Percentiles rank a stretch among this genome's conserved stretches.
phyloP scores from a whole-genome alignment of 2,329 filamentous ascomycete genomes.

The Aotearoamyces nothofagi region DNA sequence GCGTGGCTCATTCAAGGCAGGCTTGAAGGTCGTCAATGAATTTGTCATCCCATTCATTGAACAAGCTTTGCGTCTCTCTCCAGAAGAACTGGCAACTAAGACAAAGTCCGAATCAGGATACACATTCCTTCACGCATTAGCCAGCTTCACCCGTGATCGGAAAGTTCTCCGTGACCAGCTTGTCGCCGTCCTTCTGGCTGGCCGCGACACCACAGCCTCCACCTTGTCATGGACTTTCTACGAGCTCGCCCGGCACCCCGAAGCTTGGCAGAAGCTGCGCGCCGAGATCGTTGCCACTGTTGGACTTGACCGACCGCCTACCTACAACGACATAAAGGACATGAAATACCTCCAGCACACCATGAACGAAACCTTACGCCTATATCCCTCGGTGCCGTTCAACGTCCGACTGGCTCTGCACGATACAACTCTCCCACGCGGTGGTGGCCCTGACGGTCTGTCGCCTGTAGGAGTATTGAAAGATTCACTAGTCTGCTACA shows the following conservation, averaged over 20 bases:
- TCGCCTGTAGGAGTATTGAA: slow-evolving; percentile 51
- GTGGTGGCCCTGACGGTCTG: slow-evolving; percentile 47
- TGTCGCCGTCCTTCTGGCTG: slow-evolving; percentile 68
- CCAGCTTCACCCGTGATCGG: slow-evolving; percentile 59
- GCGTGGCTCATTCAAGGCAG: slow-evolving; percentile 42
- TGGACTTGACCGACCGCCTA: slow-evolving; percentile 45
- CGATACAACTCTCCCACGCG: slow-evolving; percentile 61
- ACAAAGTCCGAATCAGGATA: slow-evolving; percentile 57
- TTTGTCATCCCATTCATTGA: slow-evolving; percentile 73
- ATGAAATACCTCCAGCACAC: slow-evolving; percentile 71
- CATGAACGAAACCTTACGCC: slow-evolving; percentile 62
- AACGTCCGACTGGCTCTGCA: slow-evolving; percentile 59
- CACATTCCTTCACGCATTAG: slow-evolving; percentile 78
- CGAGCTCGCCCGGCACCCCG: slow-evolving; percentile 60
- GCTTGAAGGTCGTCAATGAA: slow-evolving; percentile 53
- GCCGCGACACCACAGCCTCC: slow-evolving; percentile 73
- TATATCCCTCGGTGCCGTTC: slow-evolving; percentile 68
- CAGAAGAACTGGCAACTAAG: slow-evolving; percentile 58
- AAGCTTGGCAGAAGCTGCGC: slow-evolving; percentile 52
- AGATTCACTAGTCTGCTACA: slow-evolving; percentile 51
- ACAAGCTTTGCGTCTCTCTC: slow-evolving; percentile 49
- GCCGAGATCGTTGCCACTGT: slow-evolving; percentile 55
- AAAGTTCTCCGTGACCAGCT: slow-evolving; percentile 72
- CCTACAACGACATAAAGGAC: slow-evolving; percentile 68
- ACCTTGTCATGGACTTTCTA: slow-evolving; percentile 74